Evolutionary conservation across 78 protist genomes (phyloP).

Genomic region (Guillardia theta): DNA sequence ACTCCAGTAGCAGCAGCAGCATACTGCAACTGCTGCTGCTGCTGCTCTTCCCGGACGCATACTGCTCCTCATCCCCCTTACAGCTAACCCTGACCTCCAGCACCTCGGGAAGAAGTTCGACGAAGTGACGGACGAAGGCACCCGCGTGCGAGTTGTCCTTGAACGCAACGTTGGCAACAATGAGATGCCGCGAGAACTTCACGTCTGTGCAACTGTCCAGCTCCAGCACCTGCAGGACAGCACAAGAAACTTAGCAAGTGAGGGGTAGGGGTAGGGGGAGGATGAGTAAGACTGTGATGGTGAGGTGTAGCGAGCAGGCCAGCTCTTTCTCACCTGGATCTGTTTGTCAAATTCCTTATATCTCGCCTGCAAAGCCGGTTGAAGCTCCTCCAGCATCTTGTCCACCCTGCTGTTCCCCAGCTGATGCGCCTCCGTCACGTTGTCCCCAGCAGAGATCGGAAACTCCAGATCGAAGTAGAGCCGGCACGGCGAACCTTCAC

Average conservation of each 20-base stretch:
- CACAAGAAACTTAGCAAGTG: too few species aligned
- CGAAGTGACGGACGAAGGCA: background rate
- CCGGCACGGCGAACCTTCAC: background rate
- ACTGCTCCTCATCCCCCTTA: too few species aligned
- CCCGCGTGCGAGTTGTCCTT: background rate
- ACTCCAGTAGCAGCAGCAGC: too few species aligned
- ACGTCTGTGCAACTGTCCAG: background rate
- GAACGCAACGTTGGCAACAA: background rate
- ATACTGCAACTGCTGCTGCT: too few species aligned
- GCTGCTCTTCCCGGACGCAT: too few species aligned
- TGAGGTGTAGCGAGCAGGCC: too few species aligned
- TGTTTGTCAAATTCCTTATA: background rate
- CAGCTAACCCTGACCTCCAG: too few species aligned
- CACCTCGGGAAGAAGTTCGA: background rate
- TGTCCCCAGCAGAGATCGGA: background rate
- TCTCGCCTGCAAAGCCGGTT: background rate
- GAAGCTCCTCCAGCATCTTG: background rate
- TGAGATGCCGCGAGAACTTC: constrained; percentile 13
- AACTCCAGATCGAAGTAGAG: background rate
- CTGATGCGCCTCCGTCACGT: background rate
- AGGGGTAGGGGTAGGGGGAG: too few species aligned
- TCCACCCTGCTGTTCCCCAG: background rate
- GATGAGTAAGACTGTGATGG: too few species aligned
- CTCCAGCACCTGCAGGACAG: background rate
- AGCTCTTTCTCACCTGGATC: too few species aligned